phyloP scores from a whole-genome alignment of 2,329 filamentous ascomycete species.

The Aspergillus sergii region DNA sequence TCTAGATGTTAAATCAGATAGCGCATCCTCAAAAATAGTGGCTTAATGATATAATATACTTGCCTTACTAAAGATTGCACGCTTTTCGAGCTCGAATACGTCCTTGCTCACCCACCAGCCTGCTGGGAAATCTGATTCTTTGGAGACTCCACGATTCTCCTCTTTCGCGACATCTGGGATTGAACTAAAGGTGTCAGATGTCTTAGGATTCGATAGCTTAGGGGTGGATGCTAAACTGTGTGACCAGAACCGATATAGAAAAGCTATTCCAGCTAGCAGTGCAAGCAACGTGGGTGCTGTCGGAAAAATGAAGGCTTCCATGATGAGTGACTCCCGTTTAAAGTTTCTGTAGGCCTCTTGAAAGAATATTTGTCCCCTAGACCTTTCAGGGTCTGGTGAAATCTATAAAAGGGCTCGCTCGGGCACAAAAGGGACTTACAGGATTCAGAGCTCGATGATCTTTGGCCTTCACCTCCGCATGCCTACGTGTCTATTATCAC shows the following conservation, averaged over 20 bases:
- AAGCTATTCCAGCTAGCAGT: conserved; percentile 12
- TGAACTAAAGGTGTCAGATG: background rate
- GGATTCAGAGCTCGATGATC: background rate
- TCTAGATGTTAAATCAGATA: conserved; percentile 19
- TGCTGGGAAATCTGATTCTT: conserved; percentile 46
- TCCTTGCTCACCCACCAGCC: conserved; percentile 43
- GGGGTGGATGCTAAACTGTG: background rate
- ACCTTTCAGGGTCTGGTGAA: background rate
- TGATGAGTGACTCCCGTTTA: background rate
- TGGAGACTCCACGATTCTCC: conserved; percentile 29
- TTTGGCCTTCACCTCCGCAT: background rate
- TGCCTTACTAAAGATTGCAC: conserved; percentile 55
- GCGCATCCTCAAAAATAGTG: background rate
- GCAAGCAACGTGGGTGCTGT: conserved; percentile 10
- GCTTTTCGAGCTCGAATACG: conserved; percentile 51
- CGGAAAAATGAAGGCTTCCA: background rate
- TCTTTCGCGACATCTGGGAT: background rate
- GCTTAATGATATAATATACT: background rate
- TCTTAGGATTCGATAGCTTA: background rate
- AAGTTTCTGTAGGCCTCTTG: background rate
- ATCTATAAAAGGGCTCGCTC: background rate
- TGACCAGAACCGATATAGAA: conserved; percentile 16
- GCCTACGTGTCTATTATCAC: background rate
- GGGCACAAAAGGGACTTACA: background rate
- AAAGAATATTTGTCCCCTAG: background rate